Base-by-base conservation (phyloP, 306 rosid genomes). In the Rubus idaeus region DNA sequence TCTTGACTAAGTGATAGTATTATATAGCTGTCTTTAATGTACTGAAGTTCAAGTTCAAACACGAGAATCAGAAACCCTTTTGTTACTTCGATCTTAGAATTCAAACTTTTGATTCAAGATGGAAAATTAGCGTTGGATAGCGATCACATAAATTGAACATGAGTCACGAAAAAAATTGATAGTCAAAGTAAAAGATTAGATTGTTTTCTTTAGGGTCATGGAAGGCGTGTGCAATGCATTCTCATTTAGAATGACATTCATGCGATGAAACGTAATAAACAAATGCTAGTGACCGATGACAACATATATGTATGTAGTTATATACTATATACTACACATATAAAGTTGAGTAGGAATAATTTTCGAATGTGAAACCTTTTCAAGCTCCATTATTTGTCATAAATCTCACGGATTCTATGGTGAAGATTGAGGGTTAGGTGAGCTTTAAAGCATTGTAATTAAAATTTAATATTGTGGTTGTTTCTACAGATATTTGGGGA, bases 101-200 rank as follows among this genome's bases (percentile, higher is more conserved):
- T 73, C 77, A 73, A 57, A 73, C 23, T 13, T 12, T 9, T 26
- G 58, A 46, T 74, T 26, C 37, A 45, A 74, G 10, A 46, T 74
- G 12, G 5, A 44, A 7, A 68, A 0, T 2, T n/a, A 5, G 46
- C 3, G 17, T 50, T 7, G 16, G 18, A 13, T 37, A 13, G 18
- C 21, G 40, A 49, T 40, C n/a, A 37, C 7, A 64, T 39, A 49
- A 20, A 68, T 17, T 42, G 18, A 51, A 35, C 39, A 8, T 20
- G 76, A 26, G 77, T 42, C 35, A 49, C 9, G 56, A 45, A 10
- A 45, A 20, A 46, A 37, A 50, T 26, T 39, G 46, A 47, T 50
- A 49, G 61, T 70, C 78, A 46, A 60, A 45, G 69, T 45, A 60
- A 42, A 30, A 11, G 70, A 74, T 17, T 45, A 5, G 70, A 30